These are phyloP conservation scores for Coffea eugenioides DNA, from an alignment of 257 asterid genomes.

Conservation along the genomic window DNA sequence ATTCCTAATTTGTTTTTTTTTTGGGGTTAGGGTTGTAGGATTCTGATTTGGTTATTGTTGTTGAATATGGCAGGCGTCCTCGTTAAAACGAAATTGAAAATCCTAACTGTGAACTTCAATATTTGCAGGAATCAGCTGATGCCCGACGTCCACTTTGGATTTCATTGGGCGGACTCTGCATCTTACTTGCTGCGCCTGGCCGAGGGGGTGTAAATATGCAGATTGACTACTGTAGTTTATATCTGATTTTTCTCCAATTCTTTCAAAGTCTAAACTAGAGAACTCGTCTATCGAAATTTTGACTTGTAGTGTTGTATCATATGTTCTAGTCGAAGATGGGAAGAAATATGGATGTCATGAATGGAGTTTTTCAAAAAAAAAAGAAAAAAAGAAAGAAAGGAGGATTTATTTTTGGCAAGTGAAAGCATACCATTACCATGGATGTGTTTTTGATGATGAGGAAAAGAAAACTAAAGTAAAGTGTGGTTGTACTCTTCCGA, in stretches of 20 bases:
- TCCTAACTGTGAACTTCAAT: not conserved
- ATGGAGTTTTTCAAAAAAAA: not conserved
- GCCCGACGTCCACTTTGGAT: slow-evolving; percentile 9
- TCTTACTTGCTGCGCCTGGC: slow-evolving; percentile 27
- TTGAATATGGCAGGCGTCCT: not conserved
- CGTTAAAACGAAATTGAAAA: not conserved
- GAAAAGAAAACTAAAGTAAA: not conserved
- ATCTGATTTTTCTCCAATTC: not conserved
- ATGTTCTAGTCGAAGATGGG: slow-evolving; percentile 6
- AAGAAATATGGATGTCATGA: not conserved
- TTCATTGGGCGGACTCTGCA: slow-evolving; percentile 8
- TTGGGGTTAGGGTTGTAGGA: not conserved
- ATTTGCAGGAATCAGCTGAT: slow-evolving; percentile 69
- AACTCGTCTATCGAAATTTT: slow-evolving; percentile 12
- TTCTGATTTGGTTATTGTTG: not conserved
- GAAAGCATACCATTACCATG: not conserved
- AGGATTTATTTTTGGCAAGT: not conserved
- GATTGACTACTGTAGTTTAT: not conserved
- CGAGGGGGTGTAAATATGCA: slow-evolving; percentile 15
- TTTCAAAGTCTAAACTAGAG: not conserved
- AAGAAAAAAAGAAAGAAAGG: no score
- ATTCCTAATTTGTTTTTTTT: not conserved
- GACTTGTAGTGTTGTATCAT: not conserved
- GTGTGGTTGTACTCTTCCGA: not conserved
- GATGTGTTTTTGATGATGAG: not conserved